Evolutionary conservation across 306 rosid genomes (phyloP).

Genomic region (Cucumis hystrix): DNA sequence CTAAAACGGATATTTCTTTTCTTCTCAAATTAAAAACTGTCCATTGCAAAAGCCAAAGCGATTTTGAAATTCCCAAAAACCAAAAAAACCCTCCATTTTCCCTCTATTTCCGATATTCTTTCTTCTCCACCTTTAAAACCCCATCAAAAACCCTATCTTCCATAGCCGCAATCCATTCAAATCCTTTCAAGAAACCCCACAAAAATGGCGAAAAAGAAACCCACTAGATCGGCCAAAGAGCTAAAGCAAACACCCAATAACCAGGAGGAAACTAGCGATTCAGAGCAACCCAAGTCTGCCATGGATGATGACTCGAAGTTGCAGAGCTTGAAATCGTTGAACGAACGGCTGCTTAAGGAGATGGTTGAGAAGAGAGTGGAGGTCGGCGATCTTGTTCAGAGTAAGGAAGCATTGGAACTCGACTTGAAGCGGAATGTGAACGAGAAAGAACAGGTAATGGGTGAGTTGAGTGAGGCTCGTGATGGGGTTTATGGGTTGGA

Average conservation of each 20-base stretch:
- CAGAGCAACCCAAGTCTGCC: background rate
- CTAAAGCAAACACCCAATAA: slow-evolving; percentile 8
- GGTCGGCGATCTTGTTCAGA: slow-evolving; percentile 21
- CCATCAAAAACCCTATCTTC: background rate
- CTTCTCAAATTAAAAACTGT: too few relatives aligned
- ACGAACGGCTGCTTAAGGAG: slow-evolving; percentile 45
- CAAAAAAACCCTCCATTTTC: background rate
- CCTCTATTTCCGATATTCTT: background rate
- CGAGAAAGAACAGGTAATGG: slow-evolving; percentile 20
- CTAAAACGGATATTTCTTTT: background rate
- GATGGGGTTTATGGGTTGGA: slow-evolving; percentile 19
- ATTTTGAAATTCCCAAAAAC: background rate
- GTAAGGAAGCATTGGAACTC: slow-evolving; percentile 21
- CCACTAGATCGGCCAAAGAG: slow-evolving; percentile 14
- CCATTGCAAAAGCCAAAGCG: background rate
- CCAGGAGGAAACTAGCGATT: background rate
- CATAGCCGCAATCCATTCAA: background rate
- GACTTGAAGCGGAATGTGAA: slow-evolving; percentile 11
- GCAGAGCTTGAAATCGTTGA: slow-evolving; percentile 53
- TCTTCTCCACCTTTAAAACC: background rate
- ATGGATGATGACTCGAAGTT: slow-evolving; percentile 29
- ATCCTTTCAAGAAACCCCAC: background rate
- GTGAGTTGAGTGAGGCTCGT: slow-evolving; percentile 4
- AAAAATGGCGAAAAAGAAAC: slow-evolving; percentile 59
- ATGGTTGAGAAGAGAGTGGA: slow-evolving; percentile 32